Evolutionary conservation across 768 basidiomycete species (phyloP).

Genomic region (Hypsizygus marmoreus): DNA sequence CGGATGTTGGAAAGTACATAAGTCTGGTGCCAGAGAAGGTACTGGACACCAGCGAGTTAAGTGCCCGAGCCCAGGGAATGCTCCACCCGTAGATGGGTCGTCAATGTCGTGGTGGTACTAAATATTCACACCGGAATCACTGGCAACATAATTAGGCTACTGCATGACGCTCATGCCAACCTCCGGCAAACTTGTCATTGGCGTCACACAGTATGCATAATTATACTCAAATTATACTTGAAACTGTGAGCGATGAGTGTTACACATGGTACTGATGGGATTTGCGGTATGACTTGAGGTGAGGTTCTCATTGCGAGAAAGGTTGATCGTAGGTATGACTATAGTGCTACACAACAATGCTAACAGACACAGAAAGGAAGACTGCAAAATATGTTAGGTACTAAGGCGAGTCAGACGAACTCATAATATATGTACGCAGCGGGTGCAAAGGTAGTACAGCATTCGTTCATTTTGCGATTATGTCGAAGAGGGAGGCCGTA

Average conservation of each 20-base stretch:
- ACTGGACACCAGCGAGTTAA: neutral
- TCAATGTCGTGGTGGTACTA: neutral
- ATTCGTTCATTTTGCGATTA: slow-evolving; percentile 6
- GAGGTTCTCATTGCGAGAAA: too few species aligned
- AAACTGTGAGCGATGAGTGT: too few species aligned
- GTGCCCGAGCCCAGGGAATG: slow-evolving; percentile 1
- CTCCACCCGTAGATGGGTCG: too few species aligned
- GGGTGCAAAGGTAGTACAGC: slow-evolving; percentile 11
- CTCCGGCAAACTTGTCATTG: neutral
- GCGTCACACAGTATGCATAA: too few species aligned
- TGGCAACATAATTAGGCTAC: neutral
- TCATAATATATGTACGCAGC: slow-evolving; percentile 7
- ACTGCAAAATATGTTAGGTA: slow-evolving; percentile 6
- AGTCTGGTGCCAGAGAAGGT: slow-evolving; percentile 6
- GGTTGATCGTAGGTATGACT: too few species aligned
- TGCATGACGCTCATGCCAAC: neutral
- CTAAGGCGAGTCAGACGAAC: neutral
- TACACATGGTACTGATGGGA: too few species aligned
- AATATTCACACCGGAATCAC: slow-evolving; percentile 13
- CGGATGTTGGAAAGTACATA: slow-evolving; percentile 89
- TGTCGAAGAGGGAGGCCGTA: slow-evolving; percentile 30
- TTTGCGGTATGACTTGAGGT: too few species aligned
- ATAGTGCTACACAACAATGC: slow-evolving; percentile 9
- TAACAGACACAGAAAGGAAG: neutral
- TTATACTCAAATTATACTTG: too few species aligned